Conservation (phyloP, 2,329 filamentous ascomycete species). For the Kalmusia sp. region DNA sequence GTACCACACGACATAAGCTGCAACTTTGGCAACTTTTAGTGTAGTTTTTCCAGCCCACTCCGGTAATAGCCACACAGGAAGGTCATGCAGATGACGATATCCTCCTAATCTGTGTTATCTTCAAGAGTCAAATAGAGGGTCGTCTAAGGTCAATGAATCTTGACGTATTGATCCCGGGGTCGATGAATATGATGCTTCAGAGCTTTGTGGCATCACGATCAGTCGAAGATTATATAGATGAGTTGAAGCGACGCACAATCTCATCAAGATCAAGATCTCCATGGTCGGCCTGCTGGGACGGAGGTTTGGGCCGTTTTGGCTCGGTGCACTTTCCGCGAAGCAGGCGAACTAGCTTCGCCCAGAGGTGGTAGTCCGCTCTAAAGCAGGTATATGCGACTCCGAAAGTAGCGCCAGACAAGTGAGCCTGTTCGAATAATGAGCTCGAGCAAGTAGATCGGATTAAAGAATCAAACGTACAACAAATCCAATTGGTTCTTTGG, state of each 20-base stretch:
- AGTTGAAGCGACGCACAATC: conserved; percentile 4
- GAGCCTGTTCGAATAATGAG: neutral
- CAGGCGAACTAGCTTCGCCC: neutral
- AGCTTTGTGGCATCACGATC: neutral
- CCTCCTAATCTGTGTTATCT: too few relatives aligned
- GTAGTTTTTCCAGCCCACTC: too few relatives aligned
- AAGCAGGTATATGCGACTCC: conserved; percentile 1
- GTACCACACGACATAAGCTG: too few relatives aligned
- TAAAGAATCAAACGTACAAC: neutral
- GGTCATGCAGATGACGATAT: too few relatives aligned
- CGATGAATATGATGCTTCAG: neutral
- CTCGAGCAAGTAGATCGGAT: neutral
- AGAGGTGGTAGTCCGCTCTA: neutral
- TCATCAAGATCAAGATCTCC: neutral
- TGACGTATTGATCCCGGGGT: neutral
- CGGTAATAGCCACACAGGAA: too few relatives aligned
- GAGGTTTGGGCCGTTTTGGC: neutral
- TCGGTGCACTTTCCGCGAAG: neutral
- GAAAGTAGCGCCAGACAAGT: conserved; percentile 1
- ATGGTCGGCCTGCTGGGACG: neutral
- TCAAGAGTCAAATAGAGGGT: too few relatives aligned
- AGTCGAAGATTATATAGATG: neutral
- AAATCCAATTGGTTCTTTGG: neutral
- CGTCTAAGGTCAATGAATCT: too few relatives aligned
- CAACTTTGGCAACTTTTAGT: too few relatives aligned